Conservation (phyloP, 495 filamentous ascomycete species). For the Penicillium soppii region DNA sequence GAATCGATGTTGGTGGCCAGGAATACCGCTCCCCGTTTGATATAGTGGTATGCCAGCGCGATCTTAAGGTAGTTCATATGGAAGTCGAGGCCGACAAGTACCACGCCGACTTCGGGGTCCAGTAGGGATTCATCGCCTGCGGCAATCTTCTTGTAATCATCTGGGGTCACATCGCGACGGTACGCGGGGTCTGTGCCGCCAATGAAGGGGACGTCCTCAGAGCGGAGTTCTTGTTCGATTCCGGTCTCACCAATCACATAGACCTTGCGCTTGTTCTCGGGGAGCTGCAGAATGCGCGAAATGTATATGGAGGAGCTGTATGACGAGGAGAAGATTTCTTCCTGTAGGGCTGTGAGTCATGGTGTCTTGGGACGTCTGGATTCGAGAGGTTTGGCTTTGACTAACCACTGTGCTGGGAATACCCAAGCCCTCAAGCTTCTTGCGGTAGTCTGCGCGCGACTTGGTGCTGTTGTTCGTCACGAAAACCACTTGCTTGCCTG, state of each 20-base stretch:
- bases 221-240: slow-evolving; percentile 82
- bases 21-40: slow-evolving; percentile 79
- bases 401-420: slow-evolving; percentile 69
- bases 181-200: slow-evolving; percentile 84
- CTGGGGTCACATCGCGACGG: slow-evolving; percentile 70
- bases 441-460: slow-evolving; percentile 85
- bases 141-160: slow-evolving; percentile 75
- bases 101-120: slow-evolving; percentile 84
- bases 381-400: neutral
- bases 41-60: slow-evolving; percentile 78
- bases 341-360: slow-evolving; percentile 39
- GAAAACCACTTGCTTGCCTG: slow-evolving; percentile 91
- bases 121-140: slow-evolving; percentile 64
- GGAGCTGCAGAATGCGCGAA: slow-evolving; percentile 80
- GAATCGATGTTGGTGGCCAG: slow-evolving; percentile 91
- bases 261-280: slow-evolving; percentile 79
- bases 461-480: slow-evolving; percentile 99
- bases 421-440: slow-evolving; percentile 80
- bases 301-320: slow-evolving; percentile 97
- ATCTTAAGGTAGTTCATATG: slow-evolving; percentile 94
- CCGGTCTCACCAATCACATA: slow-evolving; percentile 90
- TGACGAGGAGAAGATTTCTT: slow-evolving; percentile 94
- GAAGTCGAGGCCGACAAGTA: slow-evolving; percentile 87
- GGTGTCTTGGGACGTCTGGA: neutral
- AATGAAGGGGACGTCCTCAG: slow-evolving; percentile 75